Evolutionary conservation across 2,329 filamentous ascomycete species (phyloP), one percentile per base, ranked within the genome.

Genomic region (Exophiala bonariae): DNA sequence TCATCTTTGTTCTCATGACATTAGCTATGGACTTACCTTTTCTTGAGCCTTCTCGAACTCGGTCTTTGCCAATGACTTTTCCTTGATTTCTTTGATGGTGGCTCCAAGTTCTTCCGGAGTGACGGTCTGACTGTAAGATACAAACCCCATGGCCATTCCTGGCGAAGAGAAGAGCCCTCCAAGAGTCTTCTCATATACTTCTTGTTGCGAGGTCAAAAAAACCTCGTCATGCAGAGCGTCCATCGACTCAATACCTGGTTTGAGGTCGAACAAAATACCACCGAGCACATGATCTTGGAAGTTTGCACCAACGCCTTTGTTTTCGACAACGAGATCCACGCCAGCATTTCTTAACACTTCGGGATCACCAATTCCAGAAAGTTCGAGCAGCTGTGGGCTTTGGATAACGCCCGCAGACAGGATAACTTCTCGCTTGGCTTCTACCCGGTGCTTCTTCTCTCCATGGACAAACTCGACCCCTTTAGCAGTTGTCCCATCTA

Each of bases 351-450:
- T 52, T 2, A 79, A 65, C 2, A 76, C 57, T 0, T 63, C 60
- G 0, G 67, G 62, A 36, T 72, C 69, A 2, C 82, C 82, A 18
- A 86, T 72, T 0, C 82, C 82, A 0, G 80, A 83, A 2, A 83
- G 68, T 54, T 85, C 81, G 13, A 79, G 73, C 14, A 81, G 68
- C 63, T 77, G 79, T 3, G 75, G 82, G 13, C 76, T 80, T 58
- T 76, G 75, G 33, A 78, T 67, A 16, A 75, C 74, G 0, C 83
- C 83, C 0, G 79, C 80, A 2, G 75, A 76, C 3, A 86, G 63
- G 28, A 86, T 72, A 10, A 85, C 73, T 54, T 85, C 82, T 36
- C 62, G 58, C 10, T 47, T 61, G 50, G 58, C 66, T 3, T 52
- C 66, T 5, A 69, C 61, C 13, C 61, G 59, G 41, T 67, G 64